A percentile compares a stretch with the other conserved stretches of the same genome.
phyloP scores from a whole-genome alignment of 2,329 filamentous ascomycete species.

The Colletotrichum sp. region DNA sequence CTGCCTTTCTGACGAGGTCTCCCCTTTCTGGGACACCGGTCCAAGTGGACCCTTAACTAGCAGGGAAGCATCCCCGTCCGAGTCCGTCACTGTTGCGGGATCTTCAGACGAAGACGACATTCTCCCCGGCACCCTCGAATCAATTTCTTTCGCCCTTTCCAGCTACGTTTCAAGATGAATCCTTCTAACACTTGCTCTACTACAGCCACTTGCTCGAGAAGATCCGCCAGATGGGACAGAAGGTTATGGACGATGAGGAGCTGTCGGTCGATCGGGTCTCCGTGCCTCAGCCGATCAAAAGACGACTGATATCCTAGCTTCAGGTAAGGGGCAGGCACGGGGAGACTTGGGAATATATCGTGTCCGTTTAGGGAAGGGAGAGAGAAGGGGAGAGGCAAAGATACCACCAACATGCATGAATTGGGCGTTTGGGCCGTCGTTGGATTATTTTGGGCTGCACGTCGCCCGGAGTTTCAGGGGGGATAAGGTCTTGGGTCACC shows the following conservation, averaged over 20 bases:
- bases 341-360: not conserved
- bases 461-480: not conserved
- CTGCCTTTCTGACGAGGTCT: slow-evolving; percentile 12
- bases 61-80: not conserved
- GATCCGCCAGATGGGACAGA: slow-evolving; percentile 51
- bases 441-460: not conserved
- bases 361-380: not conserved
- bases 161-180: slow-evolving; percentile 29
- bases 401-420: not conserved
- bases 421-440: not conserved
- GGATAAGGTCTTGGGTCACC: not conserved
- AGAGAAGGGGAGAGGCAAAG: not conserved
- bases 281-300: slow-evolving; percentile 51
- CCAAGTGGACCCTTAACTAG: slow-evolving; percentile 10
- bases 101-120: not conserved
- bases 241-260: slow-evolving; percentile 35
- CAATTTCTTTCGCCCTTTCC: not conserved
- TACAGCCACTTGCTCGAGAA: slow-evolving; percentile 61
- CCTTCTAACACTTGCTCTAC: slow-evolving; percentile 30
- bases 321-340: not conserved
- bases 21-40: slow-evolving; percentile 11
- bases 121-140: not conserved
- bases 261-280: slow-evolving; percentile 33
- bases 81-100: not conserved
- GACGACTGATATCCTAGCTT: slow-evolving; percentile 43